Percentiles rank a stretch among this genome's conserved stretches.
Conservation (phyloP, 2,329 filamentous ascomycete genomes). For the Scedosporium boydii region DNA sequence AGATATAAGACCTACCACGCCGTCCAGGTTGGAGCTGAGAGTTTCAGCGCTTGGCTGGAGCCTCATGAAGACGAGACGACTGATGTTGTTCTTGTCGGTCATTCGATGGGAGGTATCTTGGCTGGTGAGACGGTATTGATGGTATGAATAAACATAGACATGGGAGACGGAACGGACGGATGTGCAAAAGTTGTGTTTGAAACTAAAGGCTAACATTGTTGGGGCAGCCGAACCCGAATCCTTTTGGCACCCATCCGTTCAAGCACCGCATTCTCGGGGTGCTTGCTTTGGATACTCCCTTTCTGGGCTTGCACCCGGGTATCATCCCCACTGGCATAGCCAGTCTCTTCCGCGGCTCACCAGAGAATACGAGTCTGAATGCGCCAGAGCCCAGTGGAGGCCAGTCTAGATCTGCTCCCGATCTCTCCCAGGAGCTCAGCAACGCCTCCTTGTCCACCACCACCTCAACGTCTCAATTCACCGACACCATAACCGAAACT, state of each 20-base stretch:
- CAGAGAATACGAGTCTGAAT: slow-evolving; percentile 12
- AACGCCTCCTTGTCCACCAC: not conserved
- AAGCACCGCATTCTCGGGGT: slow-evolving; percentile 72
- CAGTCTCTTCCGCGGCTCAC: slow-evolving; percentile 57
- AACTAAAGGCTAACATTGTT: not conserved
- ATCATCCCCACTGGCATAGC: slow-evolving; percentile 74
- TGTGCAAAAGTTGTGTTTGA: not conserved
- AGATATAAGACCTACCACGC: slow-evolving; percentile 67
- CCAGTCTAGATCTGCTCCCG: not conserved
- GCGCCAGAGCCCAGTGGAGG: not conserved
- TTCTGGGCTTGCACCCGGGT: slow-evolving; percentile 80
- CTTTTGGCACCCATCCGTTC: slow-evolving; percentile 32
- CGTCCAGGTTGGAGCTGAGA: slow-evolving; percentile 65
- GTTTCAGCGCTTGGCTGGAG: slow-evolving; percentile 73
- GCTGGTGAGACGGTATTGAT: slow-evolving; percentile 70
- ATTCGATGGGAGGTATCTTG: slow-evolving; percentile 83
- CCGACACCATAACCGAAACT: not conserved
- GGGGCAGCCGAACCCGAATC: slow-evolving; percentile 23
- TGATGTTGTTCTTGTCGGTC: slow-evolving; percentile 75
- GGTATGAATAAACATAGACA: slow-evolving; percentile 21
- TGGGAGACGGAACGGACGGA: not conserved
- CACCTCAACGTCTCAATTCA: not conserved
- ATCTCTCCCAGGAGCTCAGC: not conserved
- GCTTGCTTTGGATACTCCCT: slow-evolving; percentile 76
- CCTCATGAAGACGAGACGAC: slow-evolving; percentile 66